Evolutionary conservation across 768 basidiomycete species (phyloP), one percentile per base, ranked within the genome.

Genomic region (Mycena venus): DNA sequence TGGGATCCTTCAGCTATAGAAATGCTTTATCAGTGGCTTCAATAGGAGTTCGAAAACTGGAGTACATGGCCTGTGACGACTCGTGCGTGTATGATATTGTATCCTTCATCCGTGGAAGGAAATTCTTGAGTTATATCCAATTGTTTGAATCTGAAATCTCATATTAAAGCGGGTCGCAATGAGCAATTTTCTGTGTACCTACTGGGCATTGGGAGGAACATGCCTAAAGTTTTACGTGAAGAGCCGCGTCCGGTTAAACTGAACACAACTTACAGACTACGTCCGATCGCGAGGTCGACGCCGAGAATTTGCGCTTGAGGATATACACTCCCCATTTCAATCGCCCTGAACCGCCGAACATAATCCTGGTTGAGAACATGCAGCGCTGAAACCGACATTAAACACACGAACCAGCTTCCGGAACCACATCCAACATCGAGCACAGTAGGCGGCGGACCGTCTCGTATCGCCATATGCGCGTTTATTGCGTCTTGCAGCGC

Each of bases 11-110:
- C 4, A 63, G 19, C 62, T 63, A 44, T n/a, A n/a, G n/a, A 27
- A 17, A 25, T 61, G 9, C 19, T 21, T 32, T 40, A 31, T 19
- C 42, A 32, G 31, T 25, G n/a, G 62, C 21, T 29, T 47, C 27
- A 19, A 63, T n/a, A 31, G 29, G 19, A 49, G 3, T 21, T 47
- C 25, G 5, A 14, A 61, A 12, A 47, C 11, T 32, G 10, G 27
- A 12, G 21, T 11, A 63, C 62, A 47, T 63, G 29, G 62, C 62
- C 62, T 12, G 62, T 49, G 21, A 63, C 27, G 32, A 12, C 10
- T 47, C 62, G 62, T 11, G 44, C 62, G 29, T 63, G 62, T 29
- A 63, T 63, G n/a, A 63, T 63, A 29, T 8, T 29, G 62, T 63
- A 63, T 63, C 62, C 62, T 29, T 29, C 40, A 14, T 31, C 29